phyloP scores from a whole-genome alignment of 2,329 filamentous ascomycete species.

The Mycocentrospora acerina region DNA sequence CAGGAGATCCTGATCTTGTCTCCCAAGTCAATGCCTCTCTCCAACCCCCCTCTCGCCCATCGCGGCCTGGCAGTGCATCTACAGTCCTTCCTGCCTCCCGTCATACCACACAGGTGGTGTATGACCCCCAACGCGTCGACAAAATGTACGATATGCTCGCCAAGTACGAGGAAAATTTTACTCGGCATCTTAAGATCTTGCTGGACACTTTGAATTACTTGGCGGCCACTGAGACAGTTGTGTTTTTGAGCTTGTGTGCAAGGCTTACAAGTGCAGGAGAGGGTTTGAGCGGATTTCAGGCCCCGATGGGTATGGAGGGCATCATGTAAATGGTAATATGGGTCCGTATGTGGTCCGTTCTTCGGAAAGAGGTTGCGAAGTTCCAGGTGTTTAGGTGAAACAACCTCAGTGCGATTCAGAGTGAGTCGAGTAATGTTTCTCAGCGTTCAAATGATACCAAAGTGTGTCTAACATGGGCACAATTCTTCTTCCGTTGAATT shows the following conservation, averaged over 20 bases:
- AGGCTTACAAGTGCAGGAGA: conserved; percentile 79
- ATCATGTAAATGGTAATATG: too few relatives aligned
- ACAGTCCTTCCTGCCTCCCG: conserved; percentile 11
- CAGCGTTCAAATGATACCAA: too few relatives aligned
- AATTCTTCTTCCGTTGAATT: too few relatives aligned
- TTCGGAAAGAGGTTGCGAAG: too few relatives aligned
- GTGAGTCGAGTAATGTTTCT: too few relatives aligned
- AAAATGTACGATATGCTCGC: conserved; percentile 84
- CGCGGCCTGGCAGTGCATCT: conserved; percentile 13
- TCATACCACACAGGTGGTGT: conserved; percentile 46
- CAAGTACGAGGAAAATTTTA: conserved; percentile 93
- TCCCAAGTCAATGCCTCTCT: conserved; percentile 58
- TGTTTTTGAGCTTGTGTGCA: conserved; percentile 84
- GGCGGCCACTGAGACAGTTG: conserved; percentile 94
- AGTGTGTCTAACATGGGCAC: too few relatives aligned
- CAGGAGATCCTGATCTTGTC: conserved; percentile 76
- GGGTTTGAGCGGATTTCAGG: conserved; percentile 48
- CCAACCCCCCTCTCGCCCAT: conserved; percentile 24
- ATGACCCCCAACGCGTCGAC: conserved; percentile 62
- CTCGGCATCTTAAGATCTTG: conserved; percentile 86
- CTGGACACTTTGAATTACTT: conserved; percentile 96
- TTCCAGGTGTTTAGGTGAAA: too few relatives aligned
- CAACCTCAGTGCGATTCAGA: too few relatives aligned
- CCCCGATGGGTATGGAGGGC: conserved; percentile 26
- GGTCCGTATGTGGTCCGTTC: too few relatives aligned